phyloP scores from a whole-genome alignment of 106 monocot genomes.

The Xerophyta viscosa region DNA sequence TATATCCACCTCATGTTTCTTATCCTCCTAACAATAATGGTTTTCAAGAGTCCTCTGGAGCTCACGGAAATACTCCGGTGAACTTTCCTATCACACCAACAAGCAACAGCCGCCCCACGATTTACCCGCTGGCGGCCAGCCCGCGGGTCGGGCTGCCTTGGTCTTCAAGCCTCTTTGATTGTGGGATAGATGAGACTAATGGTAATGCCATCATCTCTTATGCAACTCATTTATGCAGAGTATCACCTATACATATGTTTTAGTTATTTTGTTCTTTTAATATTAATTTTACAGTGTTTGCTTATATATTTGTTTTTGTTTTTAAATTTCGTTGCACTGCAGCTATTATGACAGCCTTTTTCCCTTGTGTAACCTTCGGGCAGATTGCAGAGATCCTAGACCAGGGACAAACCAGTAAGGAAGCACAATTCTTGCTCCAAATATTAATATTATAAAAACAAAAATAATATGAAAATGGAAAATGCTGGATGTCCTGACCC shows the following conservation, averaged over 20 bases:
- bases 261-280: not conserved
- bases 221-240: too few species aligned
- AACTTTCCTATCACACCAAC: too few species aligned
- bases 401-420: not conserved
- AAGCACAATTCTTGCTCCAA: not conserved
- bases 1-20: too few species aligned
- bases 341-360: not conserved
- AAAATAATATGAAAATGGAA: too few species aligned
- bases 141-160: not conserved
- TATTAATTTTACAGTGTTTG: not conserved
- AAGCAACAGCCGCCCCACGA: not conserved
- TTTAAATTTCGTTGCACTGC: not conserved
- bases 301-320: not conserved
- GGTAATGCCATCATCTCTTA: not conserved
- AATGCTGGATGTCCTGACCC: too few species aligned
- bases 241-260: too few species aligned
- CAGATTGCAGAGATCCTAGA: not conserved
- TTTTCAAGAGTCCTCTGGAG: too few species aligned
- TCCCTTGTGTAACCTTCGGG: not conserved
- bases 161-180: not conserved
- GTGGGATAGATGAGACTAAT: not conserved
- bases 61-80: too few species aligned
- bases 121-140: not conserved
- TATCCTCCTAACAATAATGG: too few species aligned
- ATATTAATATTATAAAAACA: too few species aligned